Evolutionary conservation across 352 stramenopile species (phyloP).

Genomic region (Pythium phragmiticola): DNA sequence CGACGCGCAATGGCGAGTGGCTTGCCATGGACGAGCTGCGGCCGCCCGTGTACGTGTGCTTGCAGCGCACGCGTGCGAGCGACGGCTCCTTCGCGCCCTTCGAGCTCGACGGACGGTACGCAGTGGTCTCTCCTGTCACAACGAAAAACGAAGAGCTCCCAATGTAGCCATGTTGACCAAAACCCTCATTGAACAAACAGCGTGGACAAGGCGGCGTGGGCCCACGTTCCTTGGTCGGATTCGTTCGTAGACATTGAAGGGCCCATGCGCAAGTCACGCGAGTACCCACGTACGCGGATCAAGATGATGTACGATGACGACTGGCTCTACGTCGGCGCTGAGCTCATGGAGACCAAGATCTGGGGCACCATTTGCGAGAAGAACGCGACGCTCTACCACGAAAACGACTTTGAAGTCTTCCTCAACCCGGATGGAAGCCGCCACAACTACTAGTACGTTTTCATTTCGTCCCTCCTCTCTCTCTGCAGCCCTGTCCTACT

Average conservation of each 20-base stretch:
- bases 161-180: constrained; percentile 14
- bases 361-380: constrained; percentile 70
- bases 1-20: constrained; percentile 33
- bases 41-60: constrained; percentile 66
- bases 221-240: constrained; percentile 63
- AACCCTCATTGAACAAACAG: constrained; percentile 16
- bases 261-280: constrained; percentile 35
- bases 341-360: constrained; percentile 67
- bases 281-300: constrained; percentile 50
- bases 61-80: constrained; percentile 37
- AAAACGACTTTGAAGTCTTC: constrained; percentile 94
- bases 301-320: constrained; percentile 87
- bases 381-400: constrained; percentile 84
- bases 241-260: constrained; percentile 83
- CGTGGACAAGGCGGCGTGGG: constrained; percentile 69
- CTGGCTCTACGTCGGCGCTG: constrained; percentile 64
- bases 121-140: neutral
- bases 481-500: neutral
- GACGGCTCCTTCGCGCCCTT: constrained; percentile 38
- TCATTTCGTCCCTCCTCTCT: neutral
- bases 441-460: constrained; percentile 85
- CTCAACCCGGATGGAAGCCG: constrained; percentile 80
- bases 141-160: neutral
- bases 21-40: constrained; percentile 54
- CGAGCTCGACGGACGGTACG: constrained; percentile 49